Conservation (phyloP, 768 basidiomycete species). For the Hericium erinaceus region DNA sequence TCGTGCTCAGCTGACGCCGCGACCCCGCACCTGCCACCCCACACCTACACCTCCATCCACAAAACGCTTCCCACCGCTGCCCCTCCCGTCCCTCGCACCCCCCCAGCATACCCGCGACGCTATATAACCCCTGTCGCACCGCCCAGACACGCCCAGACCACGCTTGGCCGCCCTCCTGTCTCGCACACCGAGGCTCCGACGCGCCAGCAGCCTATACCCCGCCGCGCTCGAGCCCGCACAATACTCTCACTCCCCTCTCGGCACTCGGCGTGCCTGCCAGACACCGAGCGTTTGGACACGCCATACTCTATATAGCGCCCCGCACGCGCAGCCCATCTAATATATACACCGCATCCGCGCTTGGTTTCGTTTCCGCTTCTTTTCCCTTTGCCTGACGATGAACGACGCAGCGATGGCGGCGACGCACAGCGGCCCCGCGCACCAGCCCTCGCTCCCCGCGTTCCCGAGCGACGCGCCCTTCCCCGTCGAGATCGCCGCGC, state of each 20-base stretch:
- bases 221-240: too few relatives aligned
- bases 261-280: not conserved
- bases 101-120: not conserved
- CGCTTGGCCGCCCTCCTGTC: too few relatives aligned
- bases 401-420: not conserved
- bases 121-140: not conserved
- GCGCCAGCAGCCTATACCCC: too few relatives aligned
- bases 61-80: not conserved
- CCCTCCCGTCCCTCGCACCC: not conserved
- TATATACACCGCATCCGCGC: not conserved
- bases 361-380: too few relatives aligned
- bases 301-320: not conserved
- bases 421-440: not conserved
- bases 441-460: slow-evolving; percentile 9
- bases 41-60: not conserved
- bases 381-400: not conserved
- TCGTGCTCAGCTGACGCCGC: not conserved
- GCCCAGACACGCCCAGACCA: not conserved
- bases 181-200: too few relatives aligned
- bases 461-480: not conserved
- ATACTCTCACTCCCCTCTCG: not conserved
- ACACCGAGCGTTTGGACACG: not conserved
- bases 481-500: slow-evolving; percentile 15
- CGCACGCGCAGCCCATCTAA: not conserved
- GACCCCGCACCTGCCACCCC: not conserved